Evolutionary conservation across 1,284 basidiomycete species (phyloP).

Genomic region (Trametes versicolor): DNA sequence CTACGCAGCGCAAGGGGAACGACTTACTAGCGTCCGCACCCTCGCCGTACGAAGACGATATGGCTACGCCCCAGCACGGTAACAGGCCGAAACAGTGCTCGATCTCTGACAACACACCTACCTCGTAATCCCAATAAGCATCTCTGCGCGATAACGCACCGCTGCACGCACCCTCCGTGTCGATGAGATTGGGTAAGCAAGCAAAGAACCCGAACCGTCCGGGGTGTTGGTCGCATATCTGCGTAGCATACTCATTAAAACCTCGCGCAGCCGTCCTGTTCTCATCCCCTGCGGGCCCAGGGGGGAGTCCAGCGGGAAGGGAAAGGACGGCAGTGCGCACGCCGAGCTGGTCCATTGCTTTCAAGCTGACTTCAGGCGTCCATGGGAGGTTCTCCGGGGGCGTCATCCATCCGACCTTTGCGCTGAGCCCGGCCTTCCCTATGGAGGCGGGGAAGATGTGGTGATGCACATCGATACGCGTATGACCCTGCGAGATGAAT

Average conservation of each 20-base stretch:
- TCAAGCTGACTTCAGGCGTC: constrained; percentile 63
- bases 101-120: constrained; percentile 67
- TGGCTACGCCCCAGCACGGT: constrained; percentile 65
- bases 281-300: constrained; percentile 51
- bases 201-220: constrained; percentile 74
- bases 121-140: too few relatives aligned
- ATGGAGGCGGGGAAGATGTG: constrained; percentile 69
- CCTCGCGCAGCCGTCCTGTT: constrained; percentile 54
- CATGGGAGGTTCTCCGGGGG: constrained; percentile 72
- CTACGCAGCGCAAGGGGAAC: not conserved
- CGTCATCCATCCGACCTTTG: constrained; percentile 64
- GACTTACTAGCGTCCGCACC: constrained; percentile 43
- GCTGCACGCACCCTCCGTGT: constrained; percentile 59
- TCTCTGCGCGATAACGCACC: not conserved
- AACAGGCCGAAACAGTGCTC: constrained; percentile 65
- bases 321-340: constrained; percentile 72
- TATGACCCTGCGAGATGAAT: constrained; percentile 25
- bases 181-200: constrained; percentile 65
- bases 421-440: constrained; percentile 48
- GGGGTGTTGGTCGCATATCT: constrained; percentile 58
- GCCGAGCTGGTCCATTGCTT: constrained; percentile 64
- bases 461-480: constrained; percentile 73
- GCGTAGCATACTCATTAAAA: constrained; percentile 58
- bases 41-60: constrained; percentile 70
- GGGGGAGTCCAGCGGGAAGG: constrained; percentile 63